Conservation (phyloP, 495 filamentous ascomycete species). For the Aspergillus baeticus region DNA sequence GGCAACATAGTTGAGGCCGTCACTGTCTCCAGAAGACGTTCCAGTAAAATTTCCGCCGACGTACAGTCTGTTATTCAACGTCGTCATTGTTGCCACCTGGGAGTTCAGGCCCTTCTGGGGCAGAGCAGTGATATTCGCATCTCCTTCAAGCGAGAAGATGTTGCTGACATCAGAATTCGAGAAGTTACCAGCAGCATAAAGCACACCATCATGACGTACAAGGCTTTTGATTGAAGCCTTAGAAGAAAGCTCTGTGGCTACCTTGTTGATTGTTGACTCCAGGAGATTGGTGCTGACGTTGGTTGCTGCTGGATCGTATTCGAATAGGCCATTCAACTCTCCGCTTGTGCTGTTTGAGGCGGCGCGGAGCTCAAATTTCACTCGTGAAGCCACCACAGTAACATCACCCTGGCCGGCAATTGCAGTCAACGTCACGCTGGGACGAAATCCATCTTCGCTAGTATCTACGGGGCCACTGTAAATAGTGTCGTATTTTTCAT, state of each 20-base stretch:
- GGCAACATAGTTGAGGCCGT: slow-evolving; percentile 70
- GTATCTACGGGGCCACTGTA: slow-evolving; percentile 83
- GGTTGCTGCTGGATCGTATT: slow-evolving; percentile 70
- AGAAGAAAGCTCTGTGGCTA: slow-evolving; percentile 63
- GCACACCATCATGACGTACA: slow-evolving; percentile 52
- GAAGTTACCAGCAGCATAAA: slow-evolving; percentile 86
- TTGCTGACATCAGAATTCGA: slow-evolving; percentile 63
- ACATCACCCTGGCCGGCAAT: slow-evolving; percentile 63
- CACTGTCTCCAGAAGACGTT: slow-evolving; percentile 57
- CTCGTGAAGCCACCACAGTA: slow-evolving; percentile 80
- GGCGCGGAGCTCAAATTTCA: slow-evolving; percentile 73
- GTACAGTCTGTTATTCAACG: slow-evolving; percentile 65
- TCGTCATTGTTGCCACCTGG: slow-evolving; percentile 68
- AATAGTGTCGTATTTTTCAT: slow-evolving; percentile 91
- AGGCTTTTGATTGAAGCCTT: slow-evolving; percentile 67
- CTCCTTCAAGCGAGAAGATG: slow-evolving; percentile 67
- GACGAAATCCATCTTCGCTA: slow-evolving; percentile 69
- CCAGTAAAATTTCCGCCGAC: slow-evolving; percentile 85
- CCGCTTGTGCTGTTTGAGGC: slow-evolving; percentile 43
- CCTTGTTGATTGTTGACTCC: slow-evolving; percentile 69
- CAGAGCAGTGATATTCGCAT: slow-evolving; percentile 58
- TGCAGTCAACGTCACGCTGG: slow-evolving; percentile 76
- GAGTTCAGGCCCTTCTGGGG: slow-evolving; percentile 77
- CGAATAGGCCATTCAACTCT: slow-evolving; percentile 86
- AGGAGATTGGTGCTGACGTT: slow-evolving; percentile 58